Percentiles rank a stretch among this genome's conserved stretches.
Evolutionary conservation across 768 basidiomycete species (phyloP).

Genomic region (Trichaptum fuscoviolaceum): DNA sequence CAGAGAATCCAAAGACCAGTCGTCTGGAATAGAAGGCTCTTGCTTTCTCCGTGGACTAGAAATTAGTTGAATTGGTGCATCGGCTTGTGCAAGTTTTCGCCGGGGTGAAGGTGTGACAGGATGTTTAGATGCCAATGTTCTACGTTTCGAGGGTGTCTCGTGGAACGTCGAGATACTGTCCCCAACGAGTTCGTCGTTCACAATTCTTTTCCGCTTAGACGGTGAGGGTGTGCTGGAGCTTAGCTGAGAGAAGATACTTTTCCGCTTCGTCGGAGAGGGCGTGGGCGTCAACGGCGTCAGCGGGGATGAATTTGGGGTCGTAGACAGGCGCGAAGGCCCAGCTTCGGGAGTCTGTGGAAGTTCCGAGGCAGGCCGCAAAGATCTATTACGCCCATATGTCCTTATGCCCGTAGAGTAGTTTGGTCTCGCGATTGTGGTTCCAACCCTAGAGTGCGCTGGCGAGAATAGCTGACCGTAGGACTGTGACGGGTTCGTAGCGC

Average conservation of each 20-base stretch:
- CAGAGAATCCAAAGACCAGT: conserved; percentile 12
- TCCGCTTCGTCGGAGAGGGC: neutral
- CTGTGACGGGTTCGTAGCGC: neutral
- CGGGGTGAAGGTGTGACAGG: neutral
- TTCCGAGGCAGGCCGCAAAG: conserved; percentile 1
- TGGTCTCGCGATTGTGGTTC: neutral
- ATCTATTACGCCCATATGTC: conserved; percentile 2
- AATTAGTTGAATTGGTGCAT: neutral
- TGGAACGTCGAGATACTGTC: neutral
- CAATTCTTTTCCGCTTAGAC: conserved; percentile 1
- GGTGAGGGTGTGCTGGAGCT: neutral
- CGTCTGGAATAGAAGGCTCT: neutral
- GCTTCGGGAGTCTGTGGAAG: neutral
- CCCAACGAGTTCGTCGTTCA: neutral
- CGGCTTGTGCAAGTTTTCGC: neutral
- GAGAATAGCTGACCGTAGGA: neutral
- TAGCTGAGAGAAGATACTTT: neutral
- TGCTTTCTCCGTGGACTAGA: neutral
- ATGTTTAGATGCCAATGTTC: neutral
- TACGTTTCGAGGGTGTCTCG: neutral
- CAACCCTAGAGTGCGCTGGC: neutral
- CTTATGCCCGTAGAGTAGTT: conserved; percentile 3
- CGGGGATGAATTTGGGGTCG: conserved; percentile 1
- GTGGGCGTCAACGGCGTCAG: conserved; percentile 3
- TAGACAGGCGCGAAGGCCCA: neutral